phyloP scores from a whole-genome alignment of 495 filamentous ascomycete species.

The Jackrogersella minutella region DNA sequence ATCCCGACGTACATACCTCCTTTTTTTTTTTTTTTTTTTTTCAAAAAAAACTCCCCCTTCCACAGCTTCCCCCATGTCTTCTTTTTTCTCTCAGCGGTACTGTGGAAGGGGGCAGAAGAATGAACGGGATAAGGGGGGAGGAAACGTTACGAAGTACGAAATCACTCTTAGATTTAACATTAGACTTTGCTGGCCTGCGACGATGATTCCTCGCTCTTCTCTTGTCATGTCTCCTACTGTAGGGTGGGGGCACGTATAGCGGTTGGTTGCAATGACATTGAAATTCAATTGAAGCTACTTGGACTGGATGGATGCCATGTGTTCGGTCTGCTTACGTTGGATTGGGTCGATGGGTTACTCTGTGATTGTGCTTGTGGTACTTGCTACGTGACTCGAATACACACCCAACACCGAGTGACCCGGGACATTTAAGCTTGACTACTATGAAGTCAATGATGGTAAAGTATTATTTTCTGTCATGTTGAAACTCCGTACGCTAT shows the following conservation, averaged over 20 bases:
- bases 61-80: not conserved
- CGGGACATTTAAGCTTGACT: too few species aligned
- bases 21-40: too few species aligned
- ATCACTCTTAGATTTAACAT: conserved; percentile 5
- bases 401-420: too few species aligned
- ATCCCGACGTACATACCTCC: conserved; percentile 28
- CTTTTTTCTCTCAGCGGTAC: not conserved
- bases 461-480: not conserved
- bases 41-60: not conserved
- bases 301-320: not conserved
- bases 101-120: conserved; percentile 3
- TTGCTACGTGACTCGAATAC: not conserved
- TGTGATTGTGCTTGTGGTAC: not conserved
- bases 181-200: not conserved
- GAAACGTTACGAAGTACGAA: conserved; percentile 1
- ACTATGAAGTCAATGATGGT: too few species aligned
- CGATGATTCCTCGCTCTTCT: not conserved
- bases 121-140: not conserved
- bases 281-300: too few species aligned
- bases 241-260: conserved; percentile 19
- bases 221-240: conserved; percentile 7
- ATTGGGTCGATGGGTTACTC: conserved; percentile 12
- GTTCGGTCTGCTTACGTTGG: too few species aligned
- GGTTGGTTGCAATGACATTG: not conserved
- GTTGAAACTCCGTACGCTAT: not conserved